Percentiles rank a stretch among this genome's conserved stretches.
Conservation (phyloP, 352 stramenopile species). For the Phytophthora cactorum region DNA sequence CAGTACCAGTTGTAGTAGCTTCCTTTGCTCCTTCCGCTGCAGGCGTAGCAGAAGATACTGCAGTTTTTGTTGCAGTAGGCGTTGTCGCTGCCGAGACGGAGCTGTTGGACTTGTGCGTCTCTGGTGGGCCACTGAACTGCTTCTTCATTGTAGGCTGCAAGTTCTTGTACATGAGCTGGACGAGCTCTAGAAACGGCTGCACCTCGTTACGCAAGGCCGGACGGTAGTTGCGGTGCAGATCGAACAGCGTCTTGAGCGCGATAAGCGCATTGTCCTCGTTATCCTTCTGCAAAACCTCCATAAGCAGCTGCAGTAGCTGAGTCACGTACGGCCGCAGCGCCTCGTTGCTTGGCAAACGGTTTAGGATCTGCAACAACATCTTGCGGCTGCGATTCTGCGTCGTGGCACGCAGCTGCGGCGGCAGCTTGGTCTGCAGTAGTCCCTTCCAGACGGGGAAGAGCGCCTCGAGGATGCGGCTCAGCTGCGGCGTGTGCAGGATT, state of each 20-base stretch:
- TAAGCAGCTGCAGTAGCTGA: constrained; percentile 92
- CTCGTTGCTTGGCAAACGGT: constrained; percentile 95
- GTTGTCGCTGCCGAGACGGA: constrained; percentile 28
- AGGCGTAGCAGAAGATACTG: constrained; percentile 13
- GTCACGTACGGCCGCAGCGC: constrained; percentile 93
- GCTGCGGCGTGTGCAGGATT: constrained; percentile 91
- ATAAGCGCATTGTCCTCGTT: constrained; percentile 98
- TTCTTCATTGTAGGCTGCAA: constrained; percentile 84
- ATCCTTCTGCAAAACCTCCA: constrained; percentile 95
- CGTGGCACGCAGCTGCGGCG: constrained; percentile 79
- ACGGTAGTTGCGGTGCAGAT: constrained; percentile 97
- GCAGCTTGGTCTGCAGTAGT: constrained; percentile 80
- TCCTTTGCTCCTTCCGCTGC: constrained; percentile 17
- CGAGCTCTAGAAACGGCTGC: constrained; percentile 86
- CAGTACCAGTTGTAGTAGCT: constrained; percentile 2
- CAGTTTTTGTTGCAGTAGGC: constrained; percentile 26
- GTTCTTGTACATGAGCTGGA: constrained; percentile 93
- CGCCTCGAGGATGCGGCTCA: constrained; percentile 89
- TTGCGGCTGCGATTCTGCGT: constrained; percentile 91
- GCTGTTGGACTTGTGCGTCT: constrained; percentile 37
- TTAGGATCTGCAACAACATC: constrained; percentile 94
- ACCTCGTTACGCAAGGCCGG: constrained; percentile 91
- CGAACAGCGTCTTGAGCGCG: constrained; percentile 96
- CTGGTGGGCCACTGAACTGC: constrained; percentile 72
- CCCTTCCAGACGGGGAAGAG: constrained; percentile 92